Percentiles rank a stretch among this genome's conserved stretches.
Evolutionary conservation across 2,329 filamentous ascomycete species (phyloP).

Genomic region (Aureobasidium namibiae): DNA sequence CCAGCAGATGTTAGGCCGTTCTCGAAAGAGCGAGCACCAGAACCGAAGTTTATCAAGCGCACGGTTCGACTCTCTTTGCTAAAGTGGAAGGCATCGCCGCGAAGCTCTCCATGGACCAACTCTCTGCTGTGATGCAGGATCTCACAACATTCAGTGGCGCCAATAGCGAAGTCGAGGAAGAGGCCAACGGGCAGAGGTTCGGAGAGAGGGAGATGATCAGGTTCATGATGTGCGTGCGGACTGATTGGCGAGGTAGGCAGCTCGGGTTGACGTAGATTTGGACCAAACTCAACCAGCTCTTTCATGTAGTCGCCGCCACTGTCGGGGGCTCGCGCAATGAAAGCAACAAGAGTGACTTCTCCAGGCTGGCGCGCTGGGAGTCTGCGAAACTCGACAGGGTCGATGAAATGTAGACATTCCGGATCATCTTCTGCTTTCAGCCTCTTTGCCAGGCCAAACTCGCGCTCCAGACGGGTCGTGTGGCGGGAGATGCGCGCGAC

Average conservation of each 20-base stretch:
- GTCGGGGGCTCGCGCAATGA: conserved; percentile 67
- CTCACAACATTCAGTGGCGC: conserved; percentile 76
- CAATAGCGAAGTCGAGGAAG: conserved; percentile 87
- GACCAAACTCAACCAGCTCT: conserved; percentile 67
- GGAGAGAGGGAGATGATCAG: neutral
- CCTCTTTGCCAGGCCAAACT: conserved; percentile 71
- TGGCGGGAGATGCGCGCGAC: conserved; percentile 78
- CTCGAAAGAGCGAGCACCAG: conserved; percentile 79
- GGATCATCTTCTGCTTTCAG: conserved; percentile 27
- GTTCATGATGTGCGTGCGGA: neutral
- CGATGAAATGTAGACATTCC: conserved; percentile 66
- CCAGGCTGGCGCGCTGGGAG: conserved; percentile 62
- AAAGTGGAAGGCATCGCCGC: conserved; percentile 86
- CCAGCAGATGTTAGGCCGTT: conserved; percentile 76
- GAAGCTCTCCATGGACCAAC: conserved; percentile 82
- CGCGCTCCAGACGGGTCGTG: conserved; percentile 72
- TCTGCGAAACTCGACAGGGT: conserved; percentile 70
- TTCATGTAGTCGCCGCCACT: conserved; percentile 61
- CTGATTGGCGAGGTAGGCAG: conserved; percentile 12
- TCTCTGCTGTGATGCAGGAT: conserved; percentile 83
- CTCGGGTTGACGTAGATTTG: conserved; percentile 38
- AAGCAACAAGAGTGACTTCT: conserved; percentile 62
- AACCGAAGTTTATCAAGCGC: conserved; percentile 76
- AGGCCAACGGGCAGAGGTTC: conserved; percentile 48
- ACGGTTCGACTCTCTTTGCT: conserved; percentile 62